Evolutionary conservation across 2,329 filamentous ascomycete species (phyloP).

Genomic region (Furcasterigmium sp.): DNA sequence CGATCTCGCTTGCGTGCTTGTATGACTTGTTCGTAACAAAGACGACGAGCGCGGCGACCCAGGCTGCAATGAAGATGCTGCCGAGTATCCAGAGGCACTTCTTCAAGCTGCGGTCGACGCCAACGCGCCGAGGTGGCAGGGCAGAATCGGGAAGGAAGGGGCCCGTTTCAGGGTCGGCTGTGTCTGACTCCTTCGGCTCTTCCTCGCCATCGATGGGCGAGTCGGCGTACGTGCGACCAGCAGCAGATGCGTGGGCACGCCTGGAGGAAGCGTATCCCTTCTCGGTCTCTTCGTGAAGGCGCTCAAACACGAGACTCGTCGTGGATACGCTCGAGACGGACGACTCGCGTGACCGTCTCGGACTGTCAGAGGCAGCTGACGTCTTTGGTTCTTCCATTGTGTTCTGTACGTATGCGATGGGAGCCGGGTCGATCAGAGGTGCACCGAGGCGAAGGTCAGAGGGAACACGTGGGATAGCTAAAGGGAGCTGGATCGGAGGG

Average conservation of each 20-base stretch:
- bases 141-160: slow-evolving; percentile 41
- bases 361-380: slow-evolving; percentile 4
- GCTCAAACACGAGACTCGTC: slow-evolving; percentile 76
- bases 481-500: too few species aligned
- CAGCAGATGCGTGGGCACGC: slow-evolving; percentile 6
- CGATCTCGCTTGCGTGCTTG: slow-evolving; percentile 54
- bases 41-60: slow-evolving; percentile 62
- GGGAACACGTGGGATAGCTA: too few species aligned
- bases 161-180: slow-evolving; percentile 45
- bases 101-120: slow-evolving; percentile 62
- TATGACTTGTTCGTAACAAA: slow-evolving; percentile 64
- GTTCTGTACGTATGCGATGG: background rate
- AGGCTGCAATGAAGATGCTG: slow-evolving; percentile 58
- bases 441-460: too few species aligned
- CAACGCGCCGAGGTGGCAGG: slow-evolving; percentile 27
- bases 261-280: slow-evolving; percentile 20
- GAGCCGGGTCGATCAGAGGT: too few species aligned
- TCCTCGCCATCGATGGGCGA: slow-evolving; percentile 35
- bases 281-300: slow-evolving; percentile 54
- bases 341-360: slow-evolving; percentile 40
- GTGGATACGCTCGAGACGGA: slow-evolving; percentile 77
- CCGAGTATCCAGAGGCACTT: slow-evolving; percentile 57
- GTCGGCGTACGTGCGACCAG: slow-evolving; percentile 22
- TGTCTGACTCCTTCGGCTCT: slow-evolving; percentile 31
- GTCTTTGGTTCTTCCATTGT: background rate